These are phyloP conservation scores for Cystobasidium tubakii DNA, from an alignment of 768 basidiomycete species.

Conservation along the genomic window DNA sequence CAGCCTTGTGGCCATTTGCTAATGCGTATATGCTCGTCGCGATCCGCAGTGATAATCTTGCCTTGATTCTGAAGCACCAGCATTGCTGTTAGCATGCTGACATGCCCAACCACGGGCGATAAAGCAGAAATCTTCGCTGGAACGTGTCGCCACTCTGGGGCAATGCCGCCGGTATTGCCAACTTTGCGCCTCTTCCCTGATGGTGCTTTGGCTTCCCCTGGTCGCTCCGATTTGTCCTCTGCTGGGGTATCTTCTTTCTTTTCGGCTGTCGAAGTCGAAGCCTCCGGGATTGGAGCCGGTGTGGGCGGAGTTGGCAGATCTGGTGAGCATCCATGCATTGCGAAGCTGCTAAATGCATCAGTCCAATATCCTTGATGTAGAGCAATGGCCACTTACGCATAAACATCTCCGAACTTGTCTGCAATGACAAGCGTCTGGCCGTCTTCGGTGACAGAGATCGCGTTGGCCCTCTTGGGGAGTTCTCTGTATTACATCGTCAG, in stretches of 20 bases:
- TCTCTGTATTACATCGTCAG: conserved; percentile 54
- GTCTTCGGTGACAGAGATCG: conserved; percentile 60
- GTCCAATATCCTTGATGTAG: neutral
- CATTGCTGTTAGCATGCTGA: conserved; percentile 71
- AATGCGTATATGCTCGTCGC: conserved; percentile 91
- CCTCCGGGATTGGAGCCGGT: conserved; percentile 27
- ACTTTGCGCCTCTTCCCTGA: conserved; percentile 15
- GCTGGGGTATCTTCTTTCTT: neutral
- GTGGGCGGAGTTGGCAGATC: conserved; percentile 20
- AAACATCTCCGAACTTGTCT: conserved; percentile 94
- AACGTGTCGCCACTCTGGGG: conserved; percentile 56
- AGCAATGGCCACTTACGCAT: conserved; percentile 56
- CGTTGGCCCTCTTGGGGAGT: conserved; percentile 75
- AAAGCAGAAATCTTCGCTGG: conserved; percentile 10
- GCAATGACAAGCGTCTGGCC: conserved; percentile 67
- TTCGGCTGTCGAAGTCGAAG: conserved; percentile 12
- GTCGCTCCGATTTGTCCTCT: neutral
- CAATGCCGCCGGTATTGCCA: conserved; percentile 51
- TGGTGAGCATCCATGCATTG: neutral
- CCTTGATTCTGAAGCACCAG: conserved; percentile 59
- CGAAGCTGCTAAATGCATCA: neutral
- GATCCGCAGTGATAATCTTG: conserved; percentile 73
- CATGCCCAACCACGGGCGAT: conserved; percentile 71
- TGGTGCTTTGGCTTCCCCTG: neutral
- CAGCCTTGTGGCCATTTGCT: conserved; percentile 84